A percentile compares a stretch with the other conserved stretches of the same genome.
Conservation (phyloP, 352 stramenopile genomes). For the Phytophthora multivora region DNA sequence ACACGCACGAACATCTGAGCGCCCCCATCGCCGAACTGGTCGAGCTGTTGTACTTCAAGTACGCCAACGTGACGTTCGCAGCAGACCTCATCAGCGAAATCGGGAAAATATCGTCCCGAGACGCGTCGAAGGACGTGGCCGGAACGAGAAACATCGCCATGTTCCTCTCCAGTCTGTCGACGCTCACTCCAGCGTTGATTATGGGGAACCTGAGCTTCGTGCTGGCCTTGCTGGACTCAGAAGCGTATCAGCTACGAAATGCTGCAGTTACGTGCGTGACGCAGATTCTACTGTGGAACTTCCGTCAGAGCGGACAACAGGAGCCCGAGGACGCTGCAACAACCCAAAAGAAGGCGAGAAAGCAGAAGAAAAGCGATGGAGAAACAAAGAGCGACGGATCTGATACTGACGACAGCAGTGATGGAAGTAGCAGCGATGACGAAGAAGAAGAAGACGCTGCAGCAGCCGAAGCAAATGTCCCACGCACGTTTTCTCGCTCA, state of each 20-base stretch:
- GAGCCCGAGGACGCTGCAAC: conserved; percentile 20
- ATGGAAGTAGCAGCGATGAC: conserved; percentile 31
- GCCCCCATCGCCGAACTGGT: conserved; percentile 64
- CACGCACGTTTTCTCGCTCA: conserved; percentile 58
- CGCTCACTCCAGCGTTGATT: conserved; percentile 65
- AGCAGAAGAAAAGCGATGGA: conserved; percentile 24
- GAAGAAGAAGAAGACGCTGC: conserved; percentile 26
- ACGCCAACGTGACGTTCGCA: conserved; percentile 66
- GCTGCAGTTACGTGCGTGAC: conserved; percentile 76
- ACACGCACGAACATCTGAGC: conserved; percentile 73
- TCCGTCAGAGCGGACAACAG: conserved; percentile 52
- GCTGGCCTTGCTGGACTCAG: conserved; percentile 71
- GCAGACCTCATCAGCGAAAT: conserved; percentile 80
- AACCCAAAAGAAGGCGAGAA: conserved; percentile 15
- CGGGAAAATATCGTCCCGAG: conserved; percentile 69
- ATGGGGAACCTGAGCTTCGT: conserved; percentile 82
- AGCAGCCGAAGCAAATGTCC: conserved; percentile 18
- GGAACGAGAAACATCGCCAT: conserved; percentile 79
- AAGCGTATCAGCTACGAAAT: conserved; percentile 80
- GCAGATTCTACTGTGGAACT: conserved; percentile 81
- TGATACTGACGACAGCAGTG: conserved; percentile 30
- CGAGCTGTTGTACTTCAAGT: conserved; percentile 62
- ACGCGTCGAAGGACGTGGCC: conserved; percentile 70
- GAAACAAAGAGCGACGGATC: conserved; percentile 28
- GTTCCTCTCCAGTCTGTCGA: conserved; percentile 71